A percentile compares a stretch with the other conserved stretches of the same genome.
These are phyloP conservation scores for Nicotiana noctiflora DNA, from an alignment of 257 asterid genomes.

Conservation along the genomic window DNA sequence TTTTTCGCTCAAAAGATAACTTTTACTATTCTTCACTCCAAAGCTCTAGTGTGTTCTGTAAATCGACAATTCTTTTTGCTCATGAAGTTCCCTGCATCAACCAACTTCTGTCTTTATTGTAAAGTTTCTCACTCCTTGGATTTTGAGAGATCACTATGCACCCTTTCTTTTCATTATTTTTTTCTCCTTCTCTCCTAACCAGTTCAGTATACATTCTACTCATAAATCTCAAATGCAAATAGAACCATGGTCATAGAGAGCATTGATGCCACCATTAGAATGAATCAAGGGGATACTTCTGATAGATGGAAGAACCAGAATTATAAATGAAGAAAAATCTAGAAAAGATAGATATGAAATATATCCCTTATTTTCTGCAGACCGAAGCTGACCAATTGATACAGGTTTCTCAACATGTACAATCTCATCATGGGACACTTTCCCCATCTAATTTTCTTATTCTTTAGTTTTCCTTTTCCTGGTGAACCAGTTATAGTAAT, in stretches of 20 bases:
- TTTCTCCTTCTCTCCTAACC: neutral
- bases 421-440: neutral
- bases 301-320: neutral
- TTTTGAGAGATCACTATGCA: neutral
- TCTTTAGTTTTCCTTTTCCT: neutral
- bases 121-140: neutral
- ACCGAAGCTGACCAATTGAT: too few species aligned
- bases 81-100: neutral
- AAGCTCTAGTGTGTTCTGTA: neutral
- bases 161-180: neutral
- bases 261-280: neutral
- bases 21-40: neutral
- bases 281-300: neutral
- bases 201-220: conserved; percentile 3
- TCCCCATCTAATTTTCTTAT: neutral
- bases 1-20: neutral
- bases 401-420: neutral
- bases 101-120: conserved; percentile 1
- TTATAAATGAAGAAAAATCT: too few species aligned
- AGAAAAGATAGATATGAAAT: too few species aligned
- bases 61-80: neutral
- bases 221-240: neutral
- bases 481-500: neutral
- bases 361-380: too few species aligned
- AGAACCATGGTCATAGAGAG: conserved; percentile 1